Conservation (phyloP, 371 early-diverging fungal species). For the Actinomortierella ambigua region DNA sequence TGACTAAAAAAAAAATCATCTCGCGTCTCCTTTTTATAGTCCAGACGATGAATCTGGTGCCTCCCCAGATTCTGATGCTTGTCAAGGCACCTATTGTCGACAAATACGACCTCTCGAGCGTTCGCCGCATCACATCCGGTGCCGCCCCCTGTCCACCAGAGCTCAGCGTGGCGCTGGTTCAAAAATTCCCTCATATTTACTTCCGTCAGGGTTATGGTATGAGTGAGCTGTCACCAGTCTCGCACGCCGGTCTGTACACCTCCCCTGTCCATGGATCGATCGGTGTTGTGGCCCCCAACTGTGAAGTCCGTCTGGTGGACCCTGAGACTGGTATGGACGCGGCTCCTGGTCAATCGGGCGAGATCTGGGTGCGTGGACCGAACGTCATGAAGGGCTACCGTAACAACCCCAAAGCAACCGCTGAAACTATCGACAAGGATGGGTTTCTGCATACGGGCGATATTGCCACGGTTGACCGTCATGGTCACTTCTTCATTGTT, state of each 20-base stretch:
- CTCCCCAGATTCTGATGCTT: constrained; percentile 74
- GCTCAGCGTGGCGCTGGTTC: constrained; percentile 51
- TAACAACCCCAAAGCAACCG: constrained; percentile 71
- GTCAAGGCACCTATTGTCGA: constrained; percentile 65
- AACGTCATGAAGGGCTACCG: constrained; percentile 72
- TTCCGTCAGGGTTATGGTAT: constrained; percentile 79
- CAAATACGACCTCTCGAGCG: constrained; percentile 66
- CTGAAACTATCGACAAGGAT: constrained; percentile 66
- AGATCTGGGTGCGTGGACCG: constrained; percentile 81
- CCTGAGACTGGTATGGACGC: constrained; percentile 48
- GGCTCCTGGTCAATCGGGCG: constrained; percentile 62
- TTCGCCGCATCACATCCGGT: constrained; percentile 66
- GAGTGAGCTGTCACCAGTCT: constrained; percentile 63
- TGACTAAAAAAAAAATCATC: no score
- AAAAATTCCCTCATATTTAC: constrained; percentile 52
- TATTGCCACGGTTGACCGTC: constrained; percentile 65
- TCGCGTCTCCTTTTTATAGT: constrained; percentile 23
- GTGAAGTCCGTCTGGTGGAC: constrained; percentile 46
- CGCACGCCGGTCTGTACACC: constrained; percentile 23
- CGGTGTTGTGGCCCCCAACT: constrained; percentile 70
- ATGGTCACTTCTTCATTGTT: constrained; percentile 65
- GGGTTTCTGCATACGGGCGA: constrained; percentile 91
- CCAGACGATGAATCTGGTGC: constrained; percentile 69
- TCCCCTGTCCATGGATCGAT: constrained; percentile 57
- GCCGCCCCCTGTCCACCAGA: constrained; percentile 81